These are phyloP conservation scores for Colletotrichum destructivum DNA, from an alignment of 2,329 filamentous ascomycete species.

Conservation along the genomic window DNA sequence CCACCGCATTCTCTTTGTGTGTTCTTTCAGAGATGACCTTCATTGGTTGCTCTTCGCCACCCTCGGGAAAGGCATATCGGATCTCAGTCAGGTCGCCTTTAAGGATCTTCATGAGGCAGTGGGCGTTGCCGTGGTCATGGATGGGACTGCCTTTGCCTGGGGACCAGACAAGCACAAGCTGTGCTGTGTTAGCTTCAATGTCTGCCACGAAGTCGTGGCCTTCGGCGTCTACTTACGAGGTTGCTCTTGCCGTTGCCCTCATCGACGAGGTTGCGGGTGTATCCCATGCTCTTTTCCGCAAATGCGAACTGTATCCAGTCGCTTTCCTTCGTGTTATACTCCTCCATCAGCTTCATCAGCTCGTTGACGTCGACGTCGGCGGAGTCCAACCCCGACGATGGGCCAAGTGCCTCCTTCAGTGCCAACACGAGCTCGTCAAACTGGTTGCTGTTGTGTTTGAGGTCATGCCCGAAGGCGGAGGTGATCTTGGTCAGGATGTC, in stretches of 20 bases:
- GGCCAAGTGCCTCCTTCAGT: slow-evolving; percentile 83
- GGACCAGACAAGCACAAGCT: slow-evolving; percentile 92
- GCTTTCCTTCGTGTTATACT: slow-evolving; percentile 77
- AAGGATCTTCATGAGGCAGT: slow-evolving; percentile 93
- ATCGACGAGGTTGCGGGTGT: slow-evolving; percentile 92
- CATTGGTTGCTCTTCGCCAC: slow-evolving; percentile 43
- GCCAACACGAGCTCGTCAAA: slow-evolving; percentile 81
- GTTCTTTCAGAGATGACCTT: slow-evolving; percentile 76
- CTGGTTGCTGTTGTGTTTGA: slow-evolving; percentile 51
- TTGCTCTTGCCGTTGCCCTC: slow-evolving; percentile 88
- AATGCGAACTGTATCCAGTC: slow-evolving; percentile 86
- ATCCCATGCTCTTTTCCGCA: slow-evolving; percentile 77
- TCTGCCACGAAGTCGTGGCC: slow-evolving; percentile 48
- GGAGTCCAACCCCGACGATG: slow-evolving; percentile 85
- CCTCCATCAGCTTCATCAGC: slow-evolving; percentile 80
- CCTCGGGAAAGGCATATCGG: slow-evolving; percentile 80
- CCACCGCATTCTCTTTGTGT: slow-evolving; percentile 80
- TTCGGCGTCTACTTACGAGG: slow-evolving; percentile 65
- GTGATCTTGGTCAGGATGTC: slow-evolving; percentile 50
- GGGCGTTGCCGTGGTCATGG: slow-evolving; percentile 90
- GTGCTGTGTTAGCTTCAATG: slow-evolving; percentile 44
- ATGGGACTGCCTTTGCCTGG: slow-evolving; percentile 87
- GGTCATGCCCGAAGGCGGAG: slow-evolving; percentile 41
- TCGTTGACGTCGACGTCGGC: slow-evolving; percentile 84
- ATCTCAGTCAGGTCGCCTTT: slow-evolving; percentile 86